Base-by-base conservation (phyloP, 768 basidiomycete species). In the Podaxis carcinomalis region DNA sequence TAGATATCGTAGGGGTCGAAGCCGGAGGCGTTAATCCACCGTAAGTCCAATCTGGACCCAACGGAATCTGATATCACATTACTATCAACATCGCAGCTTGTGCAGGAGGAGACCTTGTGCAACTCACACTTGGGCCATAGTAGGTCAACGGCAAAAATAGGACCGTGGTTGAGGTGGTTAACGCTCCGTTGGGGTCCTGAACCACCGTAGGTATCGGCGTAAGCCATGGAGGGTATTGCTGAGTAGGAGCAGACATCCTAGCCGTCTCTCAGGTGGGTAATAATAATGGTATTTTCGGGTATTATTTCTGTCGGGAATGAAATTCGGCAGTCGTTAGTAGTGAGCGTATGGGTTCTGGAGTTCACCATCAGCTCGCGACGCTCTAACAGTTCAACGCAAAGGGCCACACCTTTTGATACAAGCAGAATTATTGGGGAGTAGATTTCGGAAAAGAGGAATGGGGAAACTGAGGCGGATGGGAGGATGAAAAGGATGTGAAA, bases 81-180 rank as follows among this genome's bases (percentile, higher is more conserved):
- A 51, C 42, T 19, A 9, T 51, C 1, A 68, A 54, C 46, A 47
- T n/a, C 35, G 39, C 19, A 25, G 49, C 37, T 37, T 16, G 21
- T 42, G n/a, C 51, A 44, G 11, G 4, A 37, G 51, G 51, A 42
- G 19, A 59, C 56, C 21, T 25, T 56, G 59, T 27, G 47, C 37
- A 6, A 83, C 90, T 82, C 69, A 92, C 90, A 71, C 87, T 86
- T 56, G 92, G 90, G 32, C 92, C 92, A 65, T 83, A 91, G 73
- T 93, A 93, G 0, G 91, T 92, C 65, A 92, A 74, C 42, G 92
- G 89, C 53, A 92, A 69, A 65, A 80, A 83, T 27, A 90, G 66
- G 9, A 88, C 74, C 35, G 74, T 78, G 25, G 84, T 85, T 46
- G 78, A 76, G 13, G 88, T 90, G 51, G 82, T 76, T 57, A 85